A percentile compares a stretch with the other conserved stretches of the same genome.
Conservation (phyloP, 768 basidiomycete species). For the Mycena galopus region DNA sequence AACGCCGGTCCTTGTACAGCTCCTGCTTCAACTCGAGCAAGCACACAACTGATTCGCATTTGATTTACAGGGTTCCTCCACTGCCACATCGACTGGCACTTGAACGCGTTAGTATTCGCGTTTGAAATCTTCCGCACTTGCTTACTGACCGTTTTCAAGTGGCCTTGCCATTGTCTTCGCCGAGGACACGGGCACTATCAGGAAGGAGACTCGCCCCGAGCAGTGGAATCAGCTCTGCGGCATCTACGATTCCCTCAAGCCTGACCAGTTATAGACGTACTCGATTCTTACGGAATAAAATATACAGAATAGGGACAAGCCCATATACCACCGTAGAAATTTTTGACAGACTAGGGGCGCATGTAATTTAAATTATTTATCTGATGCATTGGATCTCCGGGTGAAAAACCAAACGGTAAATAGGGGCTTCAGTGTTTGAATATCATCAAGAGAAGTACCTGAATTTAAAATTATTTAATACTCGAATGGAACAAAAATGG, state of each 20-base stretch:
- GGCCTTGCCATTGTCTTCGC: constrained; percentile 56
- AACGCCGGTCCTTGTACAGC: neutral
- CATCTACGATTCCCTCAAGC: constrained; percentile 38
- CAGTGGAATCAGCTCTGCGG: constrained; percentile 49
- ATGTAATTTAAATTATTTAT: too few relatives aligned
- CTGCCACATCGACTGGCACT: constrained; percentile 55
- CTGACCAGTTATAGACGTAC: constrained; percentile 7
- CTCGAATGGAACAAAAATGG: too few relatives aligned
- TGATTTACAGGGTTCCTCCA: constrained; percentile 42
- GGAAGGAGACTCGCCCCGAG: constrained; percentile 24
- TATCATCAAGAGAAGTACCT: too few relatives aligned
- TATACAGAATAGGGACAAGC: neutral
- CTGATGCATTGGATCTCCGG: too few relatives aligned
- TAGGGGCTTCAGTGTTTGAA: too few relatives aligned
- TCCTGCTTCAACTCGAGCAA: too few relatives aligned
- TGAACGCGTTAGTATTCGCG: constrained; percentile 47
- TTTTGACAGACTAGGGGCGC: neutral
- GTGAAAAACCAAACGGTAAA: too few relatives aligned
- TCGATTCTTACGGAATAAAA: too few relatives aligned
- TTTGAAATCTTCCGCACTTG: neutral
- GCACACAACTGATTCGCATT: neutral
- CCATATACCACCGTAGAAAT: neutral
- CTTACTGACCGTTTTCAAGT: constrained; percentile 34
- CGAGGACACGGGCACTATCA: constrained; percentile 40
- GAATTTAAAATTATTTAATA: too few relatives aligned